Evolutionary conservation across 345 rosid species (phyloP).

Genomic region (Brassica cretica): DNA sequence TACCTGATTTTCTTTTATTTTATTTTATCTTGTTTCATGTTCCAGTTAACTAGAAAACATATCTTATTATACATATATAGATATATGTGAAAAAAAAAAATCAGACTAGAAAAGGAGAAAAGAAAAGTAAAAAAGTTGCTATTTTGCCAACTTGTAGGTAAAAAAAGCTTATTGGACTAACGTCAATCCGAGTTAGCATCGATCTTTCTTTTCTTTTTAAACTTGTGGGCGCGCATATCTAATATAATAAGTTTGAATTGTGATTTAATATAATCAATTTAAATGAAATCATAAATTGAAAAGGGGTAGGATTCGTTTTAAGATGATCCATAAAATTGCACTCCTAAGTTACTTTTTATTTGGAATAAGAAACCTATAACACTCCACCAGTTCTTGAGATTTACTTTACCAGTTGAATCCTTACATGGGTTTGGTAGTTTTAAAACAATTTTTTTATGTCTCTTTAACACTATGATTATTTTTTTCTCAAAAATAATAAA

Average conservation of each 20-base stretch:
- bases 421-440: conserved; percentile 4
- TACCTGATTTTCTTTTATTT: neutral
- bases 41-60: conserved; percentile 25
- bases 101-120: conserved; percentile 5
- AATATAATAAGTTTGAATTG: neutral
- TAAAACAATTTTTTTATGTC: conserved; percentile 7
- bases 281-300: neutral
- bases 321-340: neutral
- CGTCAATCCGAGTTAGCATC: neutral
- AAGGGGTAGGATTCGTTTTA: neutral
- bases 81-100: neutral
- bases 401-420: neutral
- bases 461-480: conserved; percentile 13
- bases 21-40: conserved; percentile 12
- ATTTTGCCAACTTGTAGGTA: conserved; percentile 31
- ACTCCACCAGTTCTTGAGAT: neutral
- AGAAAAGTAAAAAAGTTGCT: conserved; percentile 1
- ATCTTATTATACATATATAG: conserved; percentile 11
- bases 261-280: neutral
- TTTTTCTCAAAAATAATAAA: conserved; percentile 4
- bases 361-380: neutral
- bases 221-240: neutral
- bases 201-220: neutral
- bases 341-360: neutral
- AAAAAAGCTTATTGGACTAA: conserved; percentile 14